Percentiles rank a stretch among this genome's conserved stretches.
These are phyloP conservation scores for Panus rudis DNA, from an alignment of 768 basidiomycete genomes.

Conservation along the genomic window DNA sequence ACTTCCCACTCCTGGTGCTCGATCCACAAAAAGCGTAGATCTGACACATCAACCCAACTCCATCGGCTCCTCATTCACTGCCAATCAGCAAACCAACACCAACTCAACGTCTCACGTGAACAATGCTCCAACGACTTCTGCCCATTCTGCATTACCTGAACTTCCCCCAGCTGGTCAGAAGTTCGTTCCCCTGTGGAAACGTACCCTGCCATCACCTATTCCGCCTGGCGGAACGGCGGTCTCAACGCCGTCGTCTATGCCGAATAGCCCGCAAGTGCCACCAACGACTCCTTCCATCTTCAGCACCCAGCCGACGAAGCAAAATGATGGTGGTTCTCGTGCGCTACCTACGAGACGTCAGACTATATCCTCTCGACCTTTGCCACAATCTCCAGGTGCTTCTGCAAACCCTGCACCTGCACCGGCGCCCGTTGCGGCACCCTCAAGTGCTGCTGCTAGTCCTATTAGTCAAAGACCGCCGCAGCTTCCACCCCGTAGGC, in stretches of 20 bases:
- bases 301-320: no score
- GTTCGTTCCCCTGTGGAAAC: constrained; percentile 40
- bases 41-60: constrained; percentile 8
- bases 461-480: neutral
- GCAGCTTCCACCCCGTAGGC: neutral
- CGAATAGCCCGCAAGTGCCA: constrained; percentile 16
- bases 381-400: neutral
- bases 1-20: constrained; percentile 16
- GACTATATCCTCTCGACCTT: neutral
- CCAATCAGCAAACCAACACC: neutral
- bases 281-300: constrained; percentile 16
- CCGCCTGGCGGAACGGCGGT: constrained; percentile 8
- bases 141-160: neutral
- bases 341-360: neutral
- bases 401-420: neutral
- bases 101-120: no score
- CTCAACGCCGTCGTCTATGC: constrained; percentile 6
- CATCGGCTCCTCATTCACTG: neutral
- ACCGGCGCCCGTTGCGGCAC: no score
- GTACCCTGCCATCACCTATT: constrained; percentile 22
- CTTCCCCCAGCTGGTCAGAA: constrained; percentile 17
- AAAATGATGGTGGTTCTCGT: no score
- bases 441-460: neutral
- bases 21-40: constrained; percentile 12
- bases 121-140: constrained; percentile 7